Evolutionary conservation across 2,329 filamentous ascomycete genomes (phyloP), one percentile per base, ranked within the genome.

Genomic region (Phialophora macrospora): DNA sequence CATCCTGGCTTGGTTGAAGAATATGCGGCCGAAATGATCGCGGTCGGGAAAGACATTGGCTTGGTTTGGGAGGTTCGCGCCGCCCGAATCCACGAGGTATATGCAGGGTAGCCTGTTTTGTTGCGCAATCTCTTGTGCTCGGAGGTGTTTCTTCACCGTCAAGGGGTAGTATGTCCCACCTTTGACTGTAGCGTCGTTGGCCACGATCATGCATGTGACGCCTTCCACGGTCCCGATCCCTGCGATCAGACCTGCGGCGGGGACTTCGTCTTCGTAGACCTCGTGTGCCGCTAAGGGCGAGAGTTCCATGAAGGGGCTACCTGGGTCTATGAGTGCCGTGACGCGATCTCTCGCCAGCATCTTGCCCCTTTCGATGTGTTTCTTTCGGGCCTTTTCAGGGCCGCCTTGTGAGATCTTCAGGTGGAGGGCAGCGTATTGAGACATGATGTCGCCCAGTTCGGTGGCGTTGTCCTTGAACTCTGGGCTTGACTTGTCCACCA

Each of bases 1-100:
- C 93, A 98, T 97, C 74, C 92, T 85, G 2, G 95, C 94, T 79
- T 99, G 94, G 80, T 99, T 97, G 84, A 90, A 99, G 83, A 99
- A 99, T 76, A 98, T 97, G 71, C 94, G 91, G 41, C 94, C 93
- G 75, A 99, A 98, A 78, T 98, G 94, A 62, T 97, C 92, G 70
- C 89, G 85, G 77, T 98, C 94, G 0, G 94, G 95, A 77, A 99
- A 98, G 64, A 98, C 94, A 75, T 97, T 92, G 44, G 93, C 90
- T 80, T 99, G 94, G 74, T 97, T 91, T 14, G 93, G 95, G 20
- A 99, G 86, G 77, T 98, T 97, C 64, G 93, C 95, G 70, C 94
- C 94, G 55, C 95, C 94, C 4, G 93, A 97, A 77, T 99, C 94
- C 63, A 98, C 95, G 26, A 99, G 85, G 79, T 98, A 99, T 76